phyloP scores from a whole-genome alignment of 2,329 filamentous ascomycete species.

The Macrophomina tecta region DNA sequence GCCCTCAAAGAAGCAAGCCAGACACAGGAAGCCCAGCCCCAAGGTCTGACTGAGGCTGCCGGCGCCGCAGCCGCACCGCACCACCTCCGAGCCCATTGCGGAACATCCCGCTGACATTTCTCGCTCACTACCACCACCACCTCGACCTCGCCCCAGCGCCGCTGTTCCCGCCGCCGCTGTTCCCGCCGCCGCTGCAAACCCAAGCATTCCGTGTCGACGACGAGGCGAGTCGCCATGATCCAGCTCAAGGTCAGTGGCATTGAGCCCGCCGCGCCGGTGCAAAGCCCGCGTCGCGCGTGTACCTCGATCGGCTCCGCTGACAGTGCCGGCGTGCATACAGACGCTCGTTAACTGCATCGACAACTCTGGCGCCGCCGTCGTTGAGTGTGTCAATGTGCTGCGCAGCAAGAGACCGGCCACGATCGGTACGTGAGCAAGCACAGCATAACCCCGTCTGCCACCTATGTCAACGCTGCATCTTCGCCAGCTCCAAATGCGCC shows the following conservation, averaged over 20 bases:
- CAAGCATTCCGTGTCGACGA: constrained; percentile 14
- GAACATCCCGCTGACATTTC: constrained; percentile 24
- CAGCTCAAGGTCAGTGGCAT: constrained; percentile 53
- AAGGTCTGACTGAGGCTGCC: constrained; percentile 20
- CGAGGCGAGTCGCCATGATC: constrained; percentile 71
- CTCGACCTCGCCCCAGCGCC: constrained; percentile 16
- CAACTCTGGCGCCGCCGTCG: constrained; percentile 96
- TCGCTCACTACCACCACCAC: constrained; percentile 24
- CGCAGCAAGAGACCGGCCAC: constrained; percentile 87
- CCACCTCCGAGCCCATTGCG: constrained; percentile 16
- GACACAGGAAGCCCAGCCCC: not conserved
- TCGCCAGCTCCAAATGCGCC: not conserved
- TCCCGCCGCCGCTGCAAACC: constrained; percentile 29
- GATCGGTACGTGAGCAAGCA: constrained; percentile 69
- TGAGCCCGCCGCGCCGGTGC: not conserved
- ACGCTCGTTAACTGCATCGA: constrained; percentile 99
- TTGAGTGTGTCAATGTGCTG: constrained; percentile 93
- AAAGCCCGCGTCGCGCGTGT: not conserved
- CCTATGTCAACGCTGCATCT: constrained; percentile 15
- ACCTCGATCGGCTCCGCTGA: constrained; percentile 1
- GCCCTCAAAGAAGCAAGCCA: not conserved
- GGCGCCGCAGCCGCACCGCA: constrained; percentile 24
- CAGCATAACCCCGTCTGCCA: not conserved
- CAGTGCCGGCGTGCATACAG: constrained; percentile 53
- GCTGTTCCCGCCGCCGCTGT: constrained; percentile 36